Percentiles rank a stretch among this genome's conserved stretches.
These are phyloP conservation scores for Pichia sporocuriosa DNA, from an alignment of 805 yeast genomes.

Conservation along the genomic window DNA sequence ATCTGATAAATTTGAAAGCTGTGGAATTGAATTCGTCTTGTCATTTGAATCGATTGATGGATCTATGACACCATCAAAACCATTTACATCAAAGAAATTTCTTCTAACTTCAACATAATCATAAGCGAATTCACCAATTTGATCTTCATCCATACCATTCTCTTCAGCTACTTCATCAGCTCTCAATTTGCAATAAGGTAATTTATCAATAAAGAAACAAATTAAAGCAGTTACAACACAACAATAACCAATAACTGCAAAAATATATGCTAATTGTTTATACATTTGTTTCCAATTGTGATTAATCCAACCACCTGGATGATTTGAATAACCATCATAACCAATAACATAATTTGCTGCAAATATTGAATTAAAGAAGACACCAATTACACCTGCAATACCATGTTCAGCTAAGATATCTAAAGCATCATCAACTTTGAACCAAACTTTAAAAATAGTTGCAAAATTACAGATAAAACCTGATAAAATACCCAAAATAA, in stretches of 20 bases:
- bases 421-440: constrained; percentile 83
- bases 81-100: constrained; percentile 55
- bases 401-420: constrained; percentile 99
- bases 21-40: too few species aligned
- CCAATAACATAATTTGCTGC: constrained; percentile 87
- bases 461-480: constrained; percentile 85
- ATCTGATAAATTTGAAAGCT: too few species aligned
- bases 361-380: constrained; percentile 82
- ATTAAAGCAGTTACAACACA: constrained; percentile 71
- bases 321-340: constrained; percentile 78
- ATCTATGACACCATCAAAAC: constrained; percentile 9
- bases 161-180: constrained; percentile 82
- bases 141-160: constrained; percentile 90
- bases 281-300: constrained; percentile 89
- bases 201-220: constrained; percentile 63
- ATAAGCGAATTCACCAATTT: constrained; percentile 97
- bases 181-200: constrained; percentile 78
- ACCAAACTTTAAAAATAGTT: constrained; percentile 76
- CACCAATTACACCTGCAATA: constrained; percentile 86
- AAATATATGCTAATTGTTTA: constrained; percentile 78
- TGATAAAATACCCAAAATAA: constrained; percentile 72
- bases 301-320: constrained; percentile 86
- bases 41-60: too few species aligned
- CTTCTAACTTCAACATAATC: constrained; percentile 96
- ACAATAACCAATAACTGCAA: constrained; percentile 69